Conservation (phyloP, 257 asterid genomes). For the Ajuga chamaepitys region DNA sequence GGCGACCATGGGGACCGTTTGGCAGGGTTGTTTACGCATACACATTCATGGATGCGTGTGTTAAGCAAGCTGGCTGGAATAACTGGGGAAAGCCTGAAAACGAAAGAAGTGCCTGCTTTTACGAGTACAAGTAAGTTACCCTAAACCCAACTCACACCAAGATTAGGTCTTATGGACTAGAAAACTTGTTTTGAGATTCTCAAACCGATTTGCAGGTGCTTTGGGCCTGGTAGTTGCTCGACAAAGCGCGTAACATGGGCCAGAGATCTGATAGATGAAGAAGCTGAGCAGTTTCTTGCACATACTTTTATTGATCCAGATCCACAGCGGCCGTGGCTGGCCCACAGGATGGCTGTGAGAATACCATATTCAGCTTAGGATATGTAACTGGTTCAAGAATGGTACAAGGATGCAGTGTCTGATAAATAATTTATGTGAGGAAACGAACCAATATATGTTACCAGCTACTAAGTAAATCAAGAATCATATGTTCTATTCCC, state of each 20-base stretch:
- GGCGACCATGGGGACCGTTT: slow-evolving; percentile 99
- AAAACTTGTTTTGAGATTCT: too few relatives aligned
- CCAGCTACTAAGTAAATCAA: not conserved
- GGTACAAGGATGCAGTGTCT: not conserved
- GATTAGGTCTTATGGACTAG: not conserved
- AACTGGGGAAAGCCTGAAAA: slow-evolving; percentile 93
- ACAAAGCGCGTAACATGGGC: slow-evolving; percentile 82
- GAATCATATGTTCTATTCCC: not conserved
- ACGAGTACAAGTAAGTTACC: slow-evolving; percentile 69
- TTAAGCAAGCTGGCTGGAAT: slow-evolving; percentile 78
- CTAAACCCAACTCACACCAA: not conserved
- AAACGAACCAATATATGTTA: not conserved
- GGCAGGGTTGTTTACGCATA: slow-evolving; percentile 86
- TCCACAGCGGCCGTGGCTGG: slow-evolving; percentile 69
- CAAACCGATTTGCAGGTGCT: slow-evolving; percentile 49
- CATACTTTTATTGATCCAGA: slow-evolving; percentile 76
- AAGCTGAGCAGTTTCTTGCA: slow-evolving; percentile 63
- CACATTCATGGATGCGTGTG: slow-evolving; percentile 70
- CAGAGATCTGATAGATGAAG: slow-evolving; percentile 79
- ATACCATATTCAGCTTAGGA: slow-evolving; percentile 63
- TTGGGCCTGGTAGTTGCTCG: slow-evolving; percentile 81
- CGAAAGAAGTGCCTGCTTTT: slow-evolving; percentile 94
- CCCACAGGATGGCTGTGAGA: slow-evolving; percentile 62
- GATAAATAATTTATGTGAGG: not conserved
- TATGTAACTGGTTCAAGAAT: not conserved